A percentile compares a stretch with the other conserved stretches of the same genome.
phyloP scores from a whole-genome alignment of 2,329 filamentous ascomycete genomes.

The Paecilomyces variotii region DNA sequence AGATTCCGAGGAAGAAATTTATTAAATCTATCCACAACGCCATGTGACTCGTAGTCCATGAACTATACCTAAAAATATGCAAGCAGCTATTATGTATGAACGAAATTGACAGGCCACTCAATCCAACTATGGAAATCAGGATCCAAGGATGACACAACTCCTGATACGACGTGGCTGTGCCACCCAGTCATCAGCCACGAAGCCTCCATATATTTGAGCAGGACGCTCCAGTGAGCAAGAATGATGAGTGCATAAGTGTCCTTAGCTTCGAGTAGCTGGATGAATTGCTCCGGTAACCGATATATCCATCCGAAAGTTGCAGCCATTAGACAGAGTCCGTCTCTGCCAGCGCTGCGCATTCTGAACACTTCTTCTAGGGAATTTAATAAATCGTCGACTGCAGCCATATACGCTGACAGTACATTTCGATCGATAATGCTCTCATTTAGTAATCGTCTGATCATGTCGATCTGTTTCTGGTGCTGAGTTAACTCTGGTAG shows the following conservation, averaged over 20 bases:
- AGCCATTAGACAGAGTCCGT: not conserved
- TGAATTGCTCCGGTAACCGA: not conserved
- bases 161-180: constrained; percentile 24
- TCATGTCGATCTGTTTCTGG: not conserved
- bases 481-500: not conserved
- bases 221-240: constrained; percentile 22
- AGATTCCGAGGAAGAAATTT: not conserved
- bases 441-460: not conserved
- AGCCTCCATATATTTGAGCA: constrained; percentile 22
- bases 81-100: not conserved
- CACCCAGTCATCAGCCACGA: constrained; percentile 27
- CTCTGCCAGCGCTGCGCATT: not conserved
- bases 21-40: not conserved
- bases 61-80: not conserved
- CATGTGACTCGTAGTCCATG: not conserved
- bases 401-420: not conserved
- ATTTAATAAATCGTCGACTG: not conserved
- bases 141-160: constrained; percentile 14
- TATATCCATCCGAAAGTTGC: not conserved
- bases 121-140: constrained; percentile 15
- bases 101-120: not conserved
- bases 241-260: constrained; percentile 19
- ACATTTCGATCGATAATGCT: not conserved
- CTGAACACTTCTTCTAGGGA: not conserved
- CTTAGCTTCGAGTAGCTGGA: constrained; percentile 15